Evolutionary conservation across 2,329 filamentous ascomycete genomes (phyloP).

Genomic region (Beauveria sp.): DNA sequence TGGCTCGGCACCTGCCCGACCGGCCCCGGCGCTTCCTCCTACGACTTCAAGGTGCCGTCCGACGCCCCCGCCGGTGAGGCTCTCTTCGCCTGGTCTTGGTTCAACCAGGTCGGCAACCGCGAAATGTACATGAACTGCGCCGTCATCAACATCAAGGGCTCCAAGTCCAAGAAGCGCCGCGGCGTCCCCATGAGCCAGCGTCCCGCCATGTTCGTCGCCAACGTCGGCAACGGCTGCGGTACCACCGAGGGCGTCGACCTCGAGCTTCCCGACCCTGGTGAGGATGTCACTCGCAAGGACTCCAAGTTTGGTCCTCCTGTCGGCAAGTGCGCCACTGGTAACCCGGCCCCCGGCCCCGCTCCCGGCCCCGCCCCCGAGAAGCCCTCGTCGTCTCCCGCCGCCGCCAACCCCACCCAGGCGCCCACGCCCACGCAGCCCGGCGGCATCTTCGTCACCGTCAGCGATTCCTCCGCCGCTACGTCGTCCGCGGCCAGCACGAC

Average conservation of each 20-base stretch:
- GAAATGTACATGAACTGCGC: slow-evolving; percentile 77
- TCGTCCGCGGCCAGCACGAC: not conserved
- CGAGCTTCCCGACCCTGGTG: slow-evolving; percentile 58
- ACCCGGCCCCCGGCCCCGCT: slow-evolving; percentile 10
- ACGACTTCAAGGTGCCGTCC: slow-evolving; percentile 58
- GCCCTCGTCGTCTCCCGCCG: not conserved
- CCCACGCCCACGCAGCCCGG: slow-evolving; percentile 23
- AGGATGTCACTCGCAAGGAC: slow-evolving; percentile 31
- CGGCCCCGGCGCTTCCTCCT: slow-evolving; percentile 35
- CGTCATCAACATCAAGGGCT: slow-evolving; percentile 51
- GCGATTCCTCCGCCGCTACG: not conserved
- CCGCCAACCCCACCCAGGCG: not conserved
- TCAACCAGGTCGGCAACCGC: slow-evolving; percentile 45
- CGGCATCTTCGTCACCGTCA: slow-evolving; percentile 35
- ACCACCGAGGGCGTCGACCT: slow-evolving; percentile 52
- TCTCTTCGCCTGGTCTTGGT: slow-evolving; percentile 70
- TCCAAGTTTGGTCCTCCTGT: slow-evolving; percentile 18
- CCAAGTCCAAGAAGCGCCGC: slow-evolving; percentile 26
- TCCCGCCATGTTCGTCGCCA: slow-evolving; percentile 65
- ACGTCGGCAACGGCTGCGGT: slow-evolving; percentile 27
- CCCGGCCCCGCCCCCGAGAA: not conserved
- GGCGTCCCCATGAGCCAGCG: slow-evolving; percentile 41
- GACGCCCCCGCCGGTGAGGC: slow-evolving; percentile 55
- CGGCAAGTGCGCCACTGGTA: slow-evolving; percentile 8
- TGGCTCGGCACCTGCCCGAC: slow-evolving; percentile 49